Evolutionary conservation across 2,329 filamentous ascomycete genomes (phyloP).

Genomic region (Fragosphaeria purpurea): DNA sequence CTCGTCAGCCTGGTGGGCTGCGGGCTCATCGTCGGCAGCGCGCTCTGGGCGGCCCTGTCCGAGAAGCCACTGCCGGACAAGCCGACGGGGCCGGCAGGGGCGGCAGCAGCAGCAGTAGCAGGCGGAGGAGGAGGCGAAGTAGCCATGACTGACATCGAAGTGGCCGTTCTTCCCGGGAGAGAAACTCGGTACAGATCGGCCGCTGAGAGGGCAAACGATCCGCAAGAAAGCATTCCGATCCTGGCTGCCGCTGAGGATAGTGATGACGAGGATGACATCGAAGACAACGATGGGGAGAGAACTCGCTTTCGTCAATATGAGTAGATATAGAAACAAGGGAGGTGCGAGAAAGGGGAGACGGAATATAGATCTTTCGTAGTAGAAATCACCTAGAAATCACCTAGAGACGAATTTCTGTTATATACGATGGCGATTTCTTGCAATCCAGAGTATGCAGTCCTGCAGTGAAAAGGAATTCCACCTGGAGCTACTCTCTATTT

Average conservation of each 20-base stretch:
- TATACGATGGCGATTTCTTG: too few species aligned
- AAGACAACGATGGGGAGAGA: neutral
- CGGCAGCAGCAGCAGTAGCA: slow-evolving; percentile 14
- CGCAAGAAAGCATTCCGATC: slow-evolving; percentile 30
- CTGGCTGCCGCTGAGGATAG: slow-evolving; percentile 18
- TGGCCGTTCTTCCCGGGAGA: slow-evolving; percentile 4
- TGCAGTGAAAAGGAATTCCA: too few species aligned
- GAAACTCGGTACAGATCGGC: too few species aligned
- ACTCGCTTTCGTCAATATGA: too few species aligned
- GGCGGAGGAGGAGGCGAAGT: neutral
- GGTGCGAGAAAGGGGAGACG: too few species aligned
- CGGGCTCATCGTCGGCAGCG: slow-evolving; percentile 42
- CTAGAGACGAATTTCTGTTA: too few species aligned
- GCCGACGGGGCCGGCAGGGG: slow-evolving; percentile 21
- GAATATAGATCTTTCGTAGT: too few species aligned
- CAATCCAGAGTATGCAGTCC: too few species aligned
- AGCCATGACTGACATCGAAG: slow-evolving; percentile 23
- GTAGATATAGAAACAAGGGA: too few species aligned
- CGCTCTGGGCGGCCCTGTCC: slow-evolving; percentile 38
- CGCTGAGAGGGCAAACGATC: slow-evolving; percentile 6
- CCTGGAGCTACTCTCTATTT: too few species aligned
- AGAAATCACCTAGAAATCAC: too few species aligned
- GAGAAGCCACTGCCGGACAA: slow-evolving; percentile 24
- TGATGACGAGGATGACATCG: slow-evolving; percentile 10
- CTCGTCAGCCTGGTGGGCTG: slow-evolving; percentile 40